Evolutionary conservation across 192 early-diverging fungal genomes (phyloP), one percentile per base, ranked within the genome.

Genomic region (Mortierella hygrophila): DNA sequence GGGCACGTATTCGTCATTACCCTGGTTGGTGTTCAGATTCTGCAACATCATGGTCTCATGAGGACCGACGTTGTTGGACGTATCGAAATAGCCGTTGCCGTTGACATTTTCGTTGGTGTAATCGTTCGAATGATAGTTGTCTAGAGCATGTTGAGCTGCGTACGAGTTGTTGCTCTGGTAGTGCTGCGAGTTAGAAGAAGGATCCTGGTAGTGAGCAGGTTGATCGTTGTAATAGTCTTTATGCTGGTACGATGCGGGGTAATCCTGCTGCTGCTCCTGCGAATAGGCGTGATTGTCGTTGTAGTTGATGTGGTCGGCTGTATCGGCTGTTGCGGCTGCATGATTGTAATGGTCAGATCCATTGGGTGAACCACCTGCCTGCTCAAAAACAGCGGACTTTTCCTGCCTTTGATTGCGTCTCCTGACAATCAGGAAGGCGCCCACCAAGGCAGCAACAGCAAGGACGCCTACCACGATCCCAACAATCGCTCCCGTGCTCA

Each of bases 401-500:
- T 32, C 37, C 44, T 79, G 52, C 60, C 74, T 85, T 11, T 47
- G 11, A 49, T 63, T 77, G 69, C 79, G 75, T 23, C 70, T 52
- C 41, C 21, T 73, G 49, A 75, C 18, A 52, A 74, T 78, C 18
- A 77, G 18, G 11, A 49, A 70, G 29, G 75, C 75, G 29, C 75
- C 79, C 46, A 80, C 60, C 35, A 86, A 71, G 9, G 38, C 76
- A 23, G 77, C 11, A 2, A 81, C 29, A 38, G 38, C 79, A 2
- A 86, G 40, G 26, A 40, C 75, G 57, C 84, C 84, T 6, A 86
- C n/a, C 11, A 81, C 84, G 52, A 86, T 81, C 0, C 84, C 84
- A 26, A 41, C 68, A 68, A 86, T 86, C 41, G 84, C 84, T 10
- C 84, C 83, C 68, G 68, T 85, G 68, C 78, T 85, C 70, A 85